Base-by-base conservation (phyloP, 306 rosid species). In the Oemleria cerasiformis region DNA sequence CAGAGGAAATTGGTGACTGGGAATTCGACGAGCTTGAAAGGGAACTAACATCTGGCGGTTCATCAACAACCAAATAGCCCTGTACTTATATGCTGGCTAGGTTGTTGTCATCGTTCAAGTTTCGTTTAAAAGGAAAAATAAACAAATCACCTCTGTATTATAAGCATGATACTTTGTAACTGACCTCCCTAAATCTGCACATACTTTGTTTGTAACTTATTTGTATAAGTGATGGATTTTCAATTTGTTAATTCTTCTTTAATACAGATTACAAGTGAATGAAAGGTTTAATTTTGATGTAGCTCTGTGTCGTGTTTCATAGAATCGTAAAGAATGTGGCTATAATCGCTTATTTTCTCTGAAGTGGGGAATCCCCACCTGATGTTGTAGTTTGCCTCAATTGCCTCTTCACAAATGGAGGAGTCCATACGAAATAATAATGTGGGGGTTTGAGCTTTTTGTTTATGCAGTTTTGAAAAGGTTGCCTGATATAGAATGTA, bases 1-100 rank as follows among this genome's bases (percentile, higher is more conserved):
- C 81, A 2, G 96, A 89, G 47, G 99, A 89, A 83, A 87, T 95
- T 67, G 88, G 87, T 25, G 97, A 86, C 71, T 95, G 99, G 99
- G 99, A 95, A 54, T 95, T 95, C 51, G 99, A 95, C 45, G 99
- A 91, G 80, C 99, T 95, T 74, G 99, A 95, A 79, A 89, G 77
- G 83, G 99, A 91, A 80, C 77, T 95, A 45, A 70, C 62, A 47
- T 84, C 93, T 79, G 96, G 83, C 67, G 81, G 78, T 81, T 75
- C 78, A 64, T 69, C 82, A 47, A 63, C 73, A 34, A 63, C 63
- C 76, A 83, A 81, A 69, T 79, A 70, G 55, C 73, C 49, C 59
- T 17, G 17, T 73, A 36, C 60, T 61, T 75, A 30, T 75, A 30
- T 70, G 58, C 36, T 14, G 63, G 65, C 58, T 21, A 44, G 55